phyloP scores from a whole-genome alignment of 352 stramenopile genomes.

The Globisporangium perplexum region DNA sequence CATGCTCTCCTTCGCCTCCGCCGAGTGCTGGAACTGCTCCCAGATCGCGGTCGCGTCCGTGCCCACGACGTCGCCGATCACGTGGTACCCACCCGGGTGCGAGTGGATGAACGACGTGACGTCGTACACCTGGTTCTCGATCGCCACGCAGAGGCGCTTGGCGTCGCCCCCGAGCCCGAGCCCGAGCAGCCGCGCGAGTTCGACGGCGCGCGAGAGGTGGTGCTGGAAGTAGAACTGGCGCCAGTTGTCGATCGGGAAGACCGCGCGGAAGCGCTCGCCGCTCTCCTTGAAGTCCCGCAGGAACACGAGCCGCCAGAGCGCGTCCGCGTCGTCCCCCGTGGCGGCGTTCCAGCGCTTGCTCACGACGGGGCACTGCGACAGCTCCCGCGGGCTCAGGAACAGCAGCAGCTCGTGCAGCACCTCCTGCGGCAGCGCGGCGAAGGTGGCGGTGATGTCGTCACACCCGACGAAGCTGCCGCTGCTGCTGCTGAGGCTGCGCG shows the following conservation, averaged over 20 bases:
- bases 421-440: constrained; percentile 27
- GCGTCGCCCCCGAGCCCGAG: constrained; percentile 17
- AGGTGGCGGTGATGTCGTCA: constrained; percentile 1
- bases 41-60: constrained; percentile 63
- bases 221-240: constrained; percentile 73
- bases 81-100: constrained; percentile 61
- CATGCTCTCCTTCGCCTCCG: constrained; percentile 57
- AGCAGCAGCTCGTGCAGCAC: constrained; percentile 44
- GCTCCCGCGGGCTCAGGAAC: constrained; percentile 42
- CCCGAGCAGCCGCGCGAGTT: constrained; percentile 47
- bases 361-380: constrained; percentile 36
- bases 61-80: constrained; percentile 65
- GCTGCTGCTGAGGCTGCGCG: neutral
- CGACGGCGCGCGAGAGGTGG: constrained; percentile 54
- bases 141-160: constrained; percentile 49
- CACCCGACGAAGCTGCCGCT: neutral
- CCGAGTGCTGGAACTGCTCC: constrained; percentile 67
- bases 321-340: constrained; percentile 26
- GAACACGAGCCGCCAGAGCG: constrained; percentile 51
- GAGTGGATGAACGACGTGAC: constrained; percentile 58
- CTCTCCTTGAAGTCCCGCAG: constrained; percentile 45
- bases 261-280: constrained; percentile 35
- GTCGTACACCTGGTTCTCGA: constrained; percentile 62
- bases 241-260: constrained; percentile 53
- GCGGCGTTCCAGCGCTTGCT: constrained; percentile 29